Conservation (phyloP, 768 basidiomycete species). For the Lactarius indigo region DNA sequence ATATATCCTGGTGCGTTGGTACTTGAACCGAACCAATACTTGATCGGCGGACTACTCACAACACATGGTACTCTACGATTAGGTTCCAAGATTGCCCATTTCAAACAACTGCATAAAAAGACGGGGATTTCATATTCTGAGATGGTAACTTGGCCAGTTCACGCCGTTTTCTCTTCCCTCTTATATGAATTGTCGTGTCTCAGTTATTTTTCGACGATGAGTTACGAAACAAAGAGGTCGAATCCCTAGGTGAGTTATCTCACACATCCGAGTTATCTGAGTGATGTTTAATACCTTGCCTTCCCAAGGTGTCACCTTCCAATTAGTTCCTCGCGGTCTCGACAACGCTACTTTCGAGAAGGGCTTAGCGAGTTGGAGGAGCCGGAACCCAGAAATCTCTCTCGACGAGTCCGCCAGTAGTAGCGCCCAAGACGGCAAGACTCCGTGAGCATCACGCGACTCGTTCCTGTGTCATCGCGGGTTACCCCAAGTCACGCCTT, state of each 20-base stretch:
- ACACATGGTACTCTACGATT: background rate
- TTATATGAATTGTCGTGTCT: background rate
- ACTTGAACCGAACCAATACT: background rate
- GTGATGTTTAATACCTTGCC: background rate
- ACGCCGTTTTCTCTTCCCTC: background rate
- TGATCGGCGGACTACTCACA: background rate
- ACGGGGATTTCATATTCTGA: conserved; percentile 77
- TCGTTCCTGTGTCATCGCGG: background rate
- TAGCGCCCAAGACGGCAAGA: background rate
- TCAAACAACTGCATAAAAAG: conserved; percentile 43
- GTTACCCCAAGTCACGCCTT: background rate
- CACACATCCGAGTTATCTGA: background rate
- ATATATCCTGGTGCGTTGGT: conserved; percentile 62
- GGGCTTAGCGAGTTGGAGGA: conserved; percentile 73
- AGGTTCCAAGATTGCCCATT: conserved; percentile 67
- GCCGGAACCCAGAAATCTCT: conserved; percentile 33
- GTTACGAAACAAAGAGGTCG: conserved; percentile 14
- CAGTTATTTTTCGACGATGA: conserved; percentile 22
- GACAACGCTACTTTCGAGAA: conserved; percentile 58
- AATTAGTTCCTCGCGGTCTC: conserved; percentile 62
- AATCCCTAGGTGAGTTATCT: conserved; percentile 40
- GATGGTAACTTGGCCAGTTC: conserved; percentile 49
- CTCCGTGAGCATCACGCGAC: background rate
- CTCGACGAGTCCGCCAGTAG: background rate
- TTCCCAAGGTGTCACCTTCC: conserved; percentile 71